phyloP scores from a whole-genome alignment of 2,329 filamentous ascomycete species.

The Alternaria burnsii region DNA sequence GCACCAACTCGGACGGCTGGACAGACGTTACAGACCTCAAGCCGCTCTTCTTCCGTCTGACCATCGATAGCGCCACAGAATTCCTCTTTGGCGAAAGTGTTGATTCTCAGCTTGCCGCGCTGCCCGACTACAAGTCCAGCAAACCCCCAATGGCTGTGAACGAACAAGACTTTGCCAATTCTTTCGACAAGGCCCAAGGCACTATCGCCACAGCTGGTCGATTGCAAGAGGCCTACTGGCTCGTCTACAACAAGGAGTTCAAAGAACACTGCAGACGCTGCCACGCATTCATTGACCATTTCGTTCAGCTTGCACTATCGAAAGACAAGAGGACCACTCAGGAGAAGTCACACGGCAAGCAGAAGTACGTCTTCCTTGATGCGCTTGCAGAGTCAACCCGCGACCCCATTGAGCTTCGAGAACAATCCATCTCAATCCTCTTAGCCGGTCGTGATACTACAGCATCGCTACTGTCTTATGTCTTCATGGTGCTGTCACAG shows the following conservation, averaged over 20 bases:
- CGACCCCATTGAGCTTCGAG: constrained; percentile 71
- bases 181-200: constrained; percentile 35
- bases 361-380: constrained; percentile 80
- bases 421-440: constrained; percentile 82
- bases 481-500: constrained; percentile 59
- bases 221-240: constrained; percentile 43
- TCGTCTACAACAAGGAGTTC: constrained; percentile 41
- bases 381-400: constrained; percentile 80
- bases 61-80: constrained; percentile 49
- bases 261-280: constrained; percentile 38
- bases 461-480: constrained; percentile 79
- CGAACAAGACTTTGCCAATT: constrained; percentile 33
- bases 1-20: constrained; percentile 32
- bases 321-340: constrained; percentile 23
- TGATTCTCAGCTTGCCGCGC: constrained; percentile 34
- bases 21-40: constrained; percentile 46
- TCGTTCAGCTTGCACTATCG: constrained; percentile 32
- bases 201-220: constrained; percentile 25
- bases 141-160: constrained; percentile 18
- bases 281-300: constrained; percentile 40
- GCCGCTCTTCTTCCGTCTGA: constrained; percentile 52
- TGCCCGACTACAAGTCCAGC: constrained; percentile 30
- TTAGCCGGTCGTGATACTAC: constrained; percentile 89
- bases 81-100: constrained; percentile 51
- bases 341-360: constrained; percentile 27